Base-by-base conservation (phyloP, 176 grass and related monocot species). In the Zizania latifolia region DNA sequence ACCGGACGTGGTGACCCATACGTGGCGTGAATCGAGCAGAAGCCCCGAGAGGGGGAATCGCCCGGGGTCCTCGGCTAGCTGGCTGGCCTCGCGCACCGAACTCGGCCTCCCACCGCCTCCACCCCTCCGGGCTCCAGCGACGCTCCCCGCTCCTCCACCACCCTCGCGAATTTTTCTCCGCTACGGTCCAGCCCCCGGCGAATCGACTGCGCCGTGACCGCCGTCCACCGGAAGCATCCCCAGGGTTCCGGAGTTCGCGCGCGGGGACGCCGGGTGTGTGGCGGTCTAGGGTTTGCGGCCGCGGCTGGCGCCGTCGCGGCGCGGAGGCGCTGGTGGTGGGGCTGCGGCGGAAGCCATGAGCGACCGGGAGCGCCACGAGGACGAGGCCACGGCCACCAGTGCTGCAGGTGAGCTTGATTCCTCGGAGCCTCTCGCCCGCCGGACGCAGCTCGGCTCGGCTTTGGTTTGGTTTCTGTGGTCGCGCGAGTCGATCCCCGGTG, bases 361-460 rank as follows among this genome's bases (percentile, higher is more conserved):
- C 75, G 75, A 83, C 70, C 43, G 28, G n/a, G 81, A 83, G 16
- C 69, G 70, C 62, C 81, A 38, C 63, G 81, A 88, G 44, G 62
- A 83, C 8, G 86, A 88, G 1, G 43, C 62, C 21, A 61, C 54
- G 53, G 78, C 55, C 69, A 67, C 70, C 34, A 79, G 80, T 19
- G 86, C 69, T 37, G 80, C 75, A 74, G 86, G 86, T 83, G 69
- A 83, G 67, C 43, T 78, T 9, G 54, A 76, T 11, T 31, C 16
- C 21, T 8, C 2, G 37, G 16, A 21, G 7, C 21, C 26, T 54
- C 23, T 59, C 30, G 59, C 12, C 15, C 44, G 54, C 29, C 16
- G 2, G 3, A 4, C 36, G 65, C 8, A 14, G 41, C 14, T 45
- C 41, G 41, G 41, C 14, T 45, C 41, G 21, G 27, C 45, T 69